These are phyloP conservation scores for Carpinus fangiana DNA, from an alignment of 306 rosid genomes.

Conservation along the genomic window DNA sequence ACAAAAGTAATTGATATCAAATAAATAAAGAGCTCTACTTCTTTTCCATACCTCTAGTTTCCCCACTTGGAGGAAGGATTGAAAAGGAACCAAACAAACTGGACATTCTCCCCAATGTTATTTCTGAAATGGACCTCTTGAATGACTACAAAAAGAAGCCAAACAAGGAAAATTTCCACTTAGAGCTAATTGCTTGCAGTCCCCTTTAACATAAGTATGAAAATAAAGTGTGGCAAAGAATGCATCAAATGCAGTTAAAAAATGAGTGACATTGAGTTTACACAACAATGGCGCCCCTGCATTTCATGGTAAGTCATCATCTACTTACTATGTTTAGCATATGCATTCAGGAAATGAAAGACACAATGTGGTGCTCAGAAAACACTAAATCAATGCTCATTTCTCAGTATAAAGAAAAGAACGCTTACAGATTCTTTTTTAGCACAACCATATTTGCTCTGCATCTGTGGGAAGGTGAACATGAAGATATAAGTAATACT, in stretches of 20 bases:
- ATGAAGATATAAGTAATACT: conserved; percentile 26
- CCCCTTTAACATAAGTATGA: neutral
- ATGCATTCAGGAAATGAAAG: neutral
- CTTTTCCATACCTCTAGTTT: conserved; percentile 56
- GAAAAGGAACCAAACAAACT: conserved; percentile 67
- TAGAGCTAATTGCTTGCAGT: conserved; percentile 16
- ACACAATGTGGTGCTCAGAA: neutral
- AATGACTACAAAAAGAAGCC: conserved; percentile 47
- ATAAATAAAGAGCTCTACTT: neutral
- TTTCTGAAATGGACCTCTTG: conserved; percentile 74
- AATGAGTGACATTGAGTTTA: conserved; percentile 8
- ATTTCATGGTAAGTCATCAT: conserved; percentile 3
- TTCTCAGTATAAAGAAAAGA: neutral
- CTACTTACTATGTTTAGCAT: conserved; percentile 5
- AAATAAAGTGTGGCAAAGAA: conserved; percentile 1
- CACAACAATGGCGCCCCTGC: neutral
- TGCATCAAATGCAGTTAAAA: conserved; percentile 9
- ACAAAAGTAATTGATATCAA: neutral
- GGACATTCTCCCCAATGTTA: conserved; percentile 64
- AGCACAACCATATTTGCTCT: conserved; percentile 73
- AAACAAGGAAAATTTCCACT: conserved; percentile 29
- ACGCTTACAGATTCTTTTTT: conserved; percentile 68
- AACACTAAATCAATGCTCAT: neutral
- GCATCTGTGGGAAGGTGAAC: conserved; percentile 62
- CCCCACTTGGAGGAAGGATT: conserved; percentile 53